phyloP scores from a whole-genome alignment of 2,329 filamentous ascomycete species.

The Tricladium varicosporioides region DNA sequence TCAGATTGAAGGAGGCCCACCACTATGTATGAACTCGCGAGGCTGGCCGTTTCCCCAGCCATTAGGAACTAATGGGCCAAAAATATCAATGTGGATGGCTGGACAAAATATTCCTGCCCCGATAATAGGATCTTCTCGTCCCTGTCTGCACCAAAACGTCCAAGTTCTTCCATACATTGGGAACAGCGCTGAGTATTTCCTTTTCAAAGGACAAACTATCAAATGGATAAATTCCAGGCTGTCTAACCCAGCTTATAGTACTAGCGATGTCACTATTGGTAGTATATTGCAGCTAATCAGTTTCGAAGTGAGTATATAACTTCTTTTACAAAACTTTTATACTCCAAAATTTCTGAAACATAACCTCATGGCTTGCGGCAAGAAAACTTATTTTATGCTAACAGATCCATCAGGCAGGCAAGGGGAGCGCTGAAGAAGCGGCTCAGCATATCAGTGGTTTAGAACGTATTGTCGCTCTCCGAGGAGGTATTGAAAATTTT shows the following conservation, averaged over 20 bases:
- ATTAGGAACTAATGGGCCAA: no score
- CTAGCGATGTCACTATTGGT: neutral
- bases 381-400: neutral
- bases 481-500: no score
- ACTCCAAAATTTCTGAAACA: neutral
- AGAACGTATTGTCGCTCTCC: neutral
- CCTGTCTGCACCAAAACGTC: no score
- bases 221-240: neutral
- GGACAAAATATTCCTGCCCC: no score
- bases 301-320: neutral
- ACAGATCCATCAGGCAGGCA: neutral
- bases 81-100: no score
- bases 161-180: neutral
- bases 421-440: neutral
- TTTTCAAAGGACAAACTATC: slow-evolving; percentile 1
- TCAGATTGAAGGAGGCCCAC: no score
- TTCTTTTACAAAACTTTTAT: neutral
- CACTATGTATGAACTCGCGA: no score
- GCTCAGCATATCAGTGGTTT: neutral
- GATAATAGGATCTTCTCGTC: no score
- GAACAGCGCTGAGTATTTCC: neutral
- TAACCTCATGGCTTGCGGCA: neutral
- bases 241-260: neutral
- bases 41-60: no score
- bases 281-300: neutral